These are phyloP conservation scores for Aegilops speltoides DNA, from an alignment of 176 grass and related monocot species.

Conservation along the genomic window DNA sequence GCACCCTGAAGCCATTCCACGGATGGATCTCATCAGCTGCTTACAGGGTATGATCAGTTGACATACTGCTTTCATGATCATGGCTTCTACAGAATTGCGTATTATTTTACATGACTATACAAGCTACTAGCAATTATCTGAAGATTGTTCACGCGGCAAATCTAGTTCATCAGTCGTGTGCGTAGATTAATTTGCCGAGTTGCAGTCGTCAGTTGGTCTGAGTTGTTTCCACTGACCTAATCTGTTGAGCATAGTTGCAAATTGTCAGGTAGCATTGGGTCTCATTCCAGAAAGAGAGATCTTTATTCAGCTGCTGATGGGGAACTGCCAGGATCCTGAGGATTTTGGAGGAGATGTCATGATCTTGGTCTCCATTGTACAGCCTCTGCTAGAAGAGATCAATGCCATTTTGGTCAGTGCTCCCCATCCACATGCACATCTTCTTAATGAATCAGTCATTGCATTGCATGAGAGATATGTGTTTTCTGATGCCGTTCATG, in stretches of 20 bases:
- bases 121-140: not conserved
- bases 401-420: slow-evolving; percentile 54
- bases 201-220: not conserved
- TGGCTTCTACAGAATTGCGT: not conserved
- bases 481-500: slow-evolving; percentile 10
- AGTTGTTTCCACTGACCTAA: slow-evolving; percentile 25
- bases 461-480: not conserved
- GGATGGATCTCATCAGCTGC: slow-evolving; percentile 89
- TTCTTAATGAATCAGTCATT: not conserved
- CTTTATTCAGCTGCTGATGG: slow-evolving; percentile 61
- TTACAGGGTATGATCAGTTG: slow-evolving; percentile 60
- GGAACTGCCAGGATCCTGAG: slow-evolving; percentile 44
- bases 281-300: slow-evolving; percentile 71
- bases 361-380: slow-evolving; percentile 41
- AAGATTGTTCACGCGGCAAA: not conserved
- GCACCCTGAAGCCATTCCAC: slow-evolving; percentile 75
- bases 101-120: not conserved
- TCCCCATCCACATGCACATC: not conserved
- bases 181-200: not conserved
- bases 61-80: not conserved
- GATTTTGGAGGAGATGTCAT: slow-evolving; percentile 61
- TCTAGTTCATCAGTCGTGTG: not conserved
- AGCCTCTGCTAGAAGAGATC: slow-evolving; percentile 61
- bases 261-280: slow-evolving; percentile 64
- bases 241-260: slow-evolving; percentile 43